Conservation (phyloP, 169 alveolate genomes). For the Eimeria sp. region DNA sequence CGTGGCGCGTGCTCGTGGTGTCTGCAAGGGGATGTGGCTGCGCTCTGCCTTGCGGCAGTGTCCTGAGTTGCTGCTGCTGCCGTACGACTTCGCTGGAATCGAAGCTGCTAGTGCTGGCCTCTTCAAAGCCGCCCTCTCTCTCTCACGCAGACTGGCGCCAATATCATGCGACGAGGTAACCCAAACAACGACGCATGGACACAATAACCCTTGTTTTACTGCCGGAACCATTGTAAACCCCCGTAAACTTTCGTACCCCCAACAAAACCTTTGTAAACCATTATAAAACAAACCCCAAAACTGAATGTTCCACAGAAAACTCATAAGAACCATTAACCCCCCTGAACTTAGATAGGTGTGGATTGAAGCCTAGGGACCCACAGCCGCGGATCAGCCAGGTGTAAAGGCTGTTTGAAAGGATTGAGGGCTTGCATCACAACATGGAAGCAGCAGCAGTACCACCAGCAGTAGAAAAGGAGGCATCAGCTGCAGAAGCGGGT, state of each 20-base stretch:
- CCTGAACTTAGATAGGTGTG: neutral
- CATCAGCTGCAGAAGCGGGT: neutral
- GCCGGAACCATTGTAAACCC: neutral
- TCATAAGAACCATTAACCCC: neutral
- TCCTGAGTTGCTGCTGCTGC: conserved; percentile 67
- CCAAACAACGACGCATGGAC: neutral
- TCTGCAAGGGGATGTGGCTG: conserved; percentile 81
- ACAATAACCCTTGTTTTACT: neutral
- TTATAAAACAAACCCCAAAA: no score
- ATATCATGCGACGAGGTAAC: conserved; percentile 76
- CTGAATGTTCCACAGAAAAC: no score
- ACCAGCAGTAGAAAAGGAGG: neutral
- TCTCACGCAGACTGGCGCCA: conserved; percentile 68
- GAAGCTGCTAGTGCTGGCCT: conserved; percentile 60
- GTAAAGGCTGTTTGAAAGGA: neutral
- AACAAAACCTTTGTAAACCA: neutral
- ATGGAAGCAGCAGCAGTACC: neutral
- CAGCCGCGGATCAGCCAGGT: neutral
- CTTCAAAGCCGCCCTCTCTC: neutral
- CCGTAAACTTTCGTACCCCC: neutral
- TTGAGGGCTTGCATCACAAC: neutral
- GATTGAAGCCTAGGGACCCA: neutral
- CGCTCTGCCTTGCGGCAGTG: conserved; percentile 67
- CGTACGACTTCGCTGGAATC: conserved; percentile 78
- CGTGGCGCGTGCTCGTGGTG: conserved; percentile 62